Base-by-base conservation (phyloP, 495 filamentous ascomycete species). In the Daldinia caldariorum region DNA sequence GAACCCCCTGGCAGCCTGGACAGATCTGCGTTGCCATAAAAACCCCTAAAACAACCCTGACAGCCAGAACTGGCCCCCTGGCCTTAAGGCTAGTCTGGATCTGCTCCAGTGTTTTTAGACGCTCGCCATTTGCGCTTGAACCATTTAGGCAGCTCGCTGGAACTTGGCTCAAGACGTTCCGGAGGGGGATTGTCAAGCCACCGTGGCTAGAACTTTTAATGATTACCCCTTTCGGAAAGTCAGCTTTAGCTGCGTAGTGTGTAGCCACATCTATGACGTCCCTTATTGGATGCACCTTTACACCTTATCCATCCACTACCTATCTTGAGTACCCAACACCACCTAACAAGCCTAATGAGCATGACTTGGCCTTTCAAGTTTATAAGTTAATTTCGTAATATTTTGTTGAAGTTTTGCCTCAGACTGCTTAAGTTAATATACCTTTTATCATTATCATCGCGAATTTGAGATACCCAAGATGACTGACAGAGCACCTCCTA, bases 401-500 rank as follows among this genome's bases (percentile, higher is more conserved):
- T 50, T 12, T 20, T 14, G n/a, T 63, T 45, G 6, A 49, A 58
- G 6, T 32, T 56, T 56, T 32, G 14, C 49, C 49, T 53, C 14
- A 26, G 22, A n/a, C 7, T 29, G 37, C 6, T 20, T 20, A 60
- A n/a, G 34, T 12, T 16, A 57, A 39, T 22, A 55, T 9, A 32
- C 35, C 31, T 39, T n/a, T n/a, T n/a, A n/a, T n/a, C n/a, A n/a
- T n/a, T 54, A 58, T 35, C 13, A 45, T 29, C 8, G 45, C 35
- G n/a, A 29, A 32, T 18, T 31, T 43, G 22, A 22, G 9, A 29
- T 41, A 66, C 45, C 16, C 66, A 80, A 60, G 16, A 85, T 85
- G 82, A 65, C 75, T 35, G 78, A 72, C 35, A 50, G 70, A 63
- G 68, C 78, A 22, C 84, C 84, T 32, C 80, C 81, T 16, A 83